Percentiles rank a stretch among this genome's conserved stretches.
These are phyloP conservation scores for Leccinum aurantiacum DNA, from an alignment of 768 basidiomycete species.

Conservation along the genomic window DNA sequence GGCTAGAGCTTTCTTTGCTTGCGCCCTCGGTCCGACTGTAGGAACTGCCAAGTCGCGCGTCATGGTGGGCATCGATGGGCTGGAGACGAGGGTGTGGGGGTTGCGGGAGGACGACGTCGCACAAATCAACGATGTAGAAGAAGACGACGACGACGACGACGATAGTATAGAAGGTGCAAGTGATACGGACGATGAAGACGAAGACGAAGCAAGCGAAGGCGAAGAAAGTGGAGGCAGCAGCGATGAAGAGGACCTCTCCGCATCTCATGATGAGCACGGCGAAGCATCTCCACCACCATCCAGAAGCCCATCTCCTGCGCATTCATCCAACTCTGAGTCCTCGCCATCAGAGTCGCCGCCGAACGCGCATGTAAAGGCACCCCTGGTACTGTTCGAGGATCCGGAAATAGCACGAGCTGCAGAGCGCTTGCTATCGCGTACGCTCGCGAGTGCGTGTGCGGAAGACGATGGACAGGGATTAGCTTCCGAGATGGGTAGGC, in stretches of 20 bases:
- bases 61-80: conserved; percentile 61
- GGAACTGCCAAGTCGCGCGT: conserved; percentile 61
- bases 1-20: conserved; percentile 52
- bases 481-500: conserved; percentile 40
- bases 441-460: conserved; percentile 44
- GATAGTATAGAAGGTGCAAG: neutral
- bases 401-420: conserved; percentile 36
- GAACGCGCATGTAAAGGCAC: neutral
- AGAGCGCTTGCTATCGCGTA: conserved; percentile 45
- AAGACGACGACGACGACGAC: neutral
- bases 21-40: conserved; percentile 66
- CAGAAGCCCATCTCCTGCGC: conserved; percentile 27
- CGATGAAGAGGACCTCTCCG: conserved; percentile 13
- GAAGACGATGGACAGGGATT: conserved; percentile 41
- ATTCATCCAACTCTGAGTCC: conserved; percentile 19
- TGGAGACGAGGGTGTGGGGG: conserved; percentile 48
- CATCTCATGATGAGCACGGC: conserved; percentile 7
- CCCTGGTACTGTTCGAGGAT: conserved; percentile 27
- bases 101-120: conserved; percentile 22
- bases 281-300: conserved; percentile 19
- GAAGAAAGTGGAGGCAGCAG: conserved; percentile 5
- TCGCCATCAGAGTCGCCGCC: conserved; percentile 28
- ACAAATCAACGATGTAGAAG: conserved; percentile 23
- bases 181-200: conserved; percentile 2
- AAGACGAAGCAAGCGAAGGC: conserved; percentile 9